Evolutionary conservation across 2,329 filamentous ascomycete genomes (phyloP).

Genomic region (Fonsecaea pugnacius): DNA sequence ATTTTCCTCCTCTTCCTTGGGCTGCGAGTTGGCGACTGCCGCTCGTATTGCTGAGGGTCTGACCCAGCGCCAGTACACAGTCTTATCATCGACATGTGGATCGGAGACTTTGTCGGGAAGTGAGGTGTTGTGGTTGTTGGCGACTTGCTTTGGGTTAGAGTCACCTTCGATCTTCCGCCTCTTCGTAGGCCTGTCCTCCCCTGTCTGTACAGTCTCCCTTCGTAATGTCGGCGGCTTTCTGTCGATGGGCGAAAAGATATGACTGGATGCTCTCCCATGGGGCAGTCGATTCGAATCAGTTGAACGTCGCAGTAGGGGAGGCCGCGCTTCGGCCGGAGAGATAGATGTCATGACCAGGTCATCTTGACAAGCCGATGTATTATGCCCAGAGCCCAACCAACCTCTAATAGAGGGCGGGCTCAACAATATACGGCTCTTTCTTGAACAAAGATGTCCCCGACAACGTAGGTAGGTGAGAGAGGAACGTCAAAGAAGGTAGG

Average conservation of each 20-base stretch:
- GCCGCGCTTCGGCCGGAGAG: conserved; percentile 37
- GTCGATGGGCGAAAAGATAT: conserved; percentile 15
- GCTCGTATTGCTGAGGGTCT: conserved; percentile 12
- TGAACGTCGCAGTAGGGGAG: conserved; percentile 28
- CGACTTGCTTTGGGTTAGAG: conserved; percentile 6
- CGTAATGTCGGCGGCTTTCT: conserved; percentile 19
- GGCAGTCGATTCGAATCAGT: conserved; percentile 23
- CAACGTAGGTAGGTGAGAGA: background rate
- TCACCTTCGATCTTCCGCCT: conserved; percentile 38
- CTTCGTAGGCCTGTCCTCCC: conserved; percentile 49
- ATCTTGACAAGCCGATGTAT: conserved; percentile 30
- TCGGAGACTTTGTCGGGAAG: background rate
- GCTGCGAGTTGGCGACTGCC: background rate
- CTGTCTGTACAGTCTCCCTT: conserved; percentile 34
- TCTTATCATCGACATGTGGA: conserved; percentile 4
- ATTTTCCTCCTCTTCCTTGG: conserved; percentile 14
- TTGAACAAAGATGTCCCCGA: background rate
- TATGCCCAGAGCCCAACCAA: conserved; percentile 9
- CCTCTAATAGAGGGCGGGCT: background rate
- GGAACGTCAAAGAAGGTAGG: background rate
- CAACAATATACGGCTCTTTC: background rate
- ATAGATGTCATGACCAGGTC: conserved; percentile 38
- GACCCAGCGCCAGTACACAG: conserved; percentile 18
- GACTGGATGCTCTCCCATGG: conserved; percentile 18
- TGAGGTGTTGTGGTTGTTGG: conserved; percentile 11